Conservation (phyloP, 176 grass and related monocot species). For the Oryza meyeriana region DNA sequence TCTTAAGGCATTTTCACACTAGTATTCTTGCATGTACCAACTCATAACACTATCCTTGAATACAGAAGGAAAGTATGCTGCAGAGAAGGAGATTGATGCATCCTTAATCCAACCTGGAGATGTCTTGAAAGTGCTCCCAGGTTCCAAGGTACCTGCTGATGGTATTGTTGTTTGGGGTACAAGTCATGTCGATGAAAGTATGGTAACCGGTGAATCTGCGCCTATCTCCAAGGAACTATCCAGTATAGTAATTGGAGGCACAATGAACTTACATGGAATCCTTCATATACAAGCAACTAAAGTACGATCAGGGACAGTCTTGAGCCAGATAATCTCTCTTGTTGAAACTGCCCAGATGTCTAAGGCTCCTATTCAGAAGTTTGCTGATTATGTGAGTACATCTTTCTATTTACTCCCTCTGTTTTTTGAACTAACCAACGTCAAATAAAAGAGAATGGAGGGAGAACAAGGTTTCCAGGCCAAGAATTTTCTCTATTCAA, state of each 20-base stretch:
- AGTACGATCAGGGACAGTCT: conserved; percentile 71
- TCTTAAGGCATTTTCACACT: conserved; percentile 10
- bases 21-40: background rate
- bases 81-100: conserved; percentile 65
- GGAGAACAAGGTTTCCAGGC: background rate
- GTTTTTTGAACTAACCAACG: too few relatives aligned
- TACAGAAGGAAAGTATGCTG: conserved; percentile 54
- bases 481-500: background rate
- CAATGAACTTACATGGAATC: conserved; percentile 72
- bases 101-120: conserved; percentile 69
- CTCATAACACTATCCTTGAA: conserved; percentile 18
- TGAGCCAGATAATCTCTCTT: conserved; percentile 82
- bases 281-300: conserved; percentile 73
- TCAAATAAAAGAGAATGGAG: too few relatives aligned
- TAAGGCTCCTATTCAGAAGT: conserved; percentile 90
- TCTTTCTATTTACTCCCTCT: conserved; percentile 1
- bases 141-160: conserved; percentile 78
- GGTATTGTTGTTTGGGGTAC: conserved; percentile 66
- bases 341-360: conserved; percentile 90
- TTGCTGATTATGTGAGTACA: conserved; percentile 77
- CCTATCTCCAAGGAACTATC: conserved; percentile 60
- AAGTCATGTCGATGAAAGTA: conserved; percentile 80
- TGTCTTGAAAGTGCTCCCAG: conserved; percentile 76
- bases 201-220: conserved; percentile 87
- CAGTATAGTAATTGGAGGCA: conserved; percentile 76